Base-by-base conservation (phyloP, 352 stramenopile genomes). In the Globisporangium paddicum region DNA sequence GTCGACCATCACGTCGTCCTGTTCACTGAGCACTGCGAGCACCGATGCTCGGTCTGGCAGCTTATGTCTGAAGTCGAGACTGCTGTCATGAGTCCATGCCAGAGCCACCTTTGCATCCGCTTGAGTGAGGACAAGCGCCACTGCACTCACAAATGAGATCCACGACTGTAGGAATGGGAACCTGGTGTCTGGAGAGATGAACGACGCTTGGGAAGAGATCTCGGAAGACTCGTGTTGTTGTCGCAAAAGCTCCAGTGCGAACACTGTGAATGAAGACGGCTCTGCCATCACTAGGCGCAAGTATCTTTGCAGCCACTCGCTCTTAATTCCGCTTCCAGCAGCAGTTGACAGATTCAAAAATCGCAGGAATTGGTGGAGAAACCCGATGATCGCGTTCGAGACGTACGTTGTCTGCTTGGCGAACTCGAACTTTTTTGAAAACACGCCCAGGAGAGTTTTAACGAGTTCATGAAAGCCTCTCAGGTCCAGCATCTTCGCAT, bases 1-100 rank as follows among this genome's bases (percentile, higher is more conserved):
- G 48, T 87, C 73, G 23, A 91, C 60, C 68, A 91, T 72, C 21
- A 83, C 69, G 47, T 89, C 77, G 38, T 91, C 81, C 71, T 91
- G 79, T 50, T 91, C 81, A 23, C 69, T 73, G 11, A 91, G 59
- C 18, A 88, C 60, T 11, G 42, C 52, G n/a, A 89, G 68, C 19
- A 89, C 49, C n/a, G 67, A 62, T 26, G 48, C 21, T 13, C 79
- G 67, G 42, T 41, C n/a, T 14, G 37, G 46, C n/a, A 55, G 19
- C 0, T 13, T 47, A 2, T 23, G 19, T 26, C n/a, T n/a, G 11
- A 16, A n/a, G 28, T 18, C 10, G 11, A 19, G 26, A 21, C 26
- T 8, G 30, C 1, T 9, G 28, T 5, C 38, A 44, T 44, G n/a
- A 21, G 38, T n/a, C 18, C 7, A 47, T n/a, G 10, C 9, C 19